Percentiles rank a stretch among this genome's conserved stretches.
phyloP scores from a whole-genome alignment of 1,284 basidiomycete genomes.

The Coriolopsis trogii region DNA sequence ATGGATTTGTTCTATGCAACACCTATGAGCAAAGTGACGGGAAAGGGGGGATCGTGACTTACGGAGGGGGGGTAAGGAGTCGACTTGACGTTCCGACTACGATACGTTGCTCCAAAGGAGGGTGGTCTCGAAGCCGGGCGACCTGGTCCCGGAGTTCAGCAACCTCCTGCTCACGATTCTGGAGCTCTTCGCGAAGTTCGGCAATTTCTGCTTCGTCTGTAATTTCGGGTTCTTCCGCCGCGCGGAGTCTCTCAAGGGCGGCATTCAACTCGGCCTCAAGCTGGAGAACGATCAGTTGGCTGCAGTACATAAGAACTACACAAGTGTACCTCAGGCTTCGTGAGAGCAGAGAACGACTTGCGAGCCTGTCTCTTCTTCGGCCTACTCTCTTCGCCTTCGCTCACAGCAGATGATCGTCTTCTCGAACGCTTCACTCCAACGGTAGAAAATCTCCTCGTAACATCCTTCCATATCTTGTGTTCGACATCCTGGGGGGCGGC shows the following conservation, averaged over 20 bases:
- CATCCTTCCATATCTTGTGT: slow-evolving; percentile 41
- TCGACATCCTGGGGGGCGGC: slow-evolving; percentile 32
- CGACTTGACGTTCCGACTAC: slow-evolving; percentile 6
- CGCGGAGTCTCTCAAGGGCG: slow-evolving; percentile 21
- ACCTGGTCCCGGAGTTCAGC: slow-evolving; percentile 32
- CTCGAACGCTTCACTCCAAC: slow-evolving; percentile 24
- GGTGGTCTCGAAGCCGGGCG: slow-evolving; percentile 18
- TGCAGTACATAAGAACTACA: not conserved
- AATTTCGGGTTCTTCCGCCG: slow-evolving; percentile 14
- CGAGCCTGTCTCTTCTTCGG: slow-evolving; percentile 26
- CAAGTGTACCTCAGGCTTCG: slow-evolving; percentile 42
- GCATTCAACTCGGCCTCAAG: slow-evolving; percentile 6
- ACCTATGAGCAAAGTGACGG: not conserved
- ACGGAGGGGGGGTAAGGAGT: slow-evolving; percentile 17
- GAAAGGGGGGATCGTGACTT: not conserved
- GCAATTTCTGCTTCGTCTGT: slow-evolving; percentile 24
- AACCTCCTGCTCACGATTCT: slow-evolving; percentile 33
- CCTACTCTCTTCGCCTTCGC: slow-evolving; percentile 18
- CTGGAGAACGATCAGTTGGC: not conserved
- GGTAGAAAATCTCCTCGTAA: slow-evolving; percentile 26
- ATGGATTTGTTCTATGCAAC: slow-evolving; percentile 9
- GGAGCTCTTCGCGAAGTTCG: slow-evolving; percentile 33
- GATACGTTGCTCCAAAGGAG: not conserved
- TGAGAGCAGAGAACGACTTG: slow-evolving; percentile 38
- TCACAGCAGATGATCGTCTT: slow-evolving; percentile 12